Evolutionary conservation across 129 eudicot species (phyloP).

Genomic region (Heracleum sosnowskyi): DNA sequence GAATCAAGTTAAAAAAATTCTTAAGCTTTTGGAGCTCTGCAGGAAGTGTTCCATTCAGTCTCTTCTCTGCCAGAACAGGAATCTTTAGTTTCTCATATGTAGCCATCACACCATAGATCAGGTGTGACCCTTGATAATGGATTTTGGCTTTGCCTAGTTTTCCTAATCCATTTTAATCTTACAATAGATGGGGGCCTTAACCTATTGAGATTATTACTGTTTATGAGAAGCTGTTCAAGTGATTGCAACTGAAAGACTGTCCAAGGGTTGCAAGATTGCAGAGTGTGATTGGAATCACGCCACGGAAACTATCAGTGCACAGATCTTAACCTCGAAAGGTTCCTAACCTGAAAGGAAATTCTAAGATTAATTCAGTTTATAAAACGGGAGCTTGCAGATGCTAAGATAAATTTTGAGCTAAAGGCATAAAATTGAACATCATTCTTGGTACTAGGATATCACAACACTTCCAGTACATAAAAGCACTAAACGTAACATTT

Average conservation of each 20-base stretch:
- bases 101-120: slow-evolving; percentile 36
- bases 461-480: background rate
- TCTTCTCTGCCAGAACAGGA: slow-evolving; percentile 61
- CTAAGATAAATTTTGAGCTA: no score
- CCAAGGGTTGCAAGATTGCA: slow-evolving; percentile 46
- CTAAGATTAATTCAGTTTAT: slow-evolving; percentile 38
- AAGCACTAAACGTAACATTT: background rate
- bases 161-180: slow-evolving; percentile 38
- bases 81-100: slow-evolving; percentile 53
- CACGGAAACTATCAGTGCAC: slow-evolving; percentile 60
- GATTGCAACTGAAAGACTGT: slow-evolving; percentile 51
- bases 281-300: slow-evolving; percentile 45
- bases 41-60: slow-evolving; percentile 51
- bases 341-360: slow-evolving; percentile 70
- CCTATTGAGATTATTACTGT: slow-evolving; percentile 69
- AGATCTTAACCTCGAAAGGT: slow-evolving; percentile 54
- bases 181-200: slow-evolving; percentile 44
- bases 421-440: background rate
- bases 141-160: slow-evolving; percentile 60
- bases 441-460: background rate
- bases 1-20: slow-evolving; percentile 47
- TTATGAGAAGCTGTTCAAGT: slow-evolving; percentile 61
- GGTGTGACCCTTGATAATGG: slow-evolving; percentile 60
- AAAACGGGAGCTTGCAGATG: slow-evolving; percentile 53
- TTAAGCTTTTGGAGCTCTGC: slow-evolving; percentile 52